These are phyloP conservation scores for Daedaleopsis sinensis DNA, from an alignment of 768 basidiomycete species.

Conservation along the genomic window DNA sequence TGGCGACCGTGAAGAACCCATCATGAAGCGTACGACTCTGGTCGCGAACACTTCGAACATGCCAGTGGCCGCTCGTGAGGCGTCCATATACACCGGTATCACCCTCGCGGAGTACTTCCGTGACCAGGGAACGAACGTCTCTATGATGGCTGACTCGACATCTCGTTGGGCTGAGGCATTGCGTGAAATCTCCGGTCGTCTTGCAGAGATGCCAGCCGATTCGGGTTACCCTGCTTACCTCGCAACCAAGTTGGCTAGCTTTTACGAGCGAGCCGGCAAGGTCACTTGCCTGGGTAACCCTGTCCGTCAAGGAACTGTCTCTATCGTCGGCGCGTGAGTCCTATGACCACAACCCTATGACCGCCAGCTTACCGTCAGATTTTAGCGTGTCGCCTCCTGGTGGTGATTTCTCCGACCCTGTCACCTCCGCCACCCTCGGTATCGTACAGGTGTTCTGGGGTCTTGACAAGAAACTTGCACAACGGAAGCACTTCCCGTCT, in stretches of 20 bases:
- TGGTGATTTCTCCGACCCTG: conserved; percentile 99
- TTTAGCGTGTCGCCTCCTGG: conserved; percentile 94
- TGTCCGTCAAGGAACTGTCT: conserved; percentile 86
- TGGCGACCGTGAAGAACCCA: conserved; percentile 92
- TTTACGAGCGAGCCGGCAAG: conserved; percentile 99
- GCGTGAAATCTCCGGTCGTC: conserved; percentile 97
- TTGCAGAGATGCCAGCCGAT: conserved; percentile 99
- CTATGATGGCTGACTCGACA: conserved; percentile 99
- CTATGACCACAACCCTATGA: neutral
- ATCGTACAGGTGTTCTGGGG: conserved; percentile 99
- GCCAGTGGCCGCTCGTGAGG: conserved; percentile 99
- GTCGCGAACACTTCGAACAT: conserved; percentile 99
- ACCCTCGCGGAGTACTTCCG: conserved; percentile 99
- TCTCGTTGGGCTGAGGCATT: conserved; percentile 99
- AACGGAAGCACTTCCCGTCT: conserved; percentile 99
- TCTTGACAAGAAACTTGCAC: conserved; percentile 98
- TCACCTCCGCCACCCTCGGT: conserved; percentile 95
- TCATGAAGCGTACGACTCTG: conserved; percentile 99
- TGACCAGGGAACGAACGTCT: conserved; percentile 95
- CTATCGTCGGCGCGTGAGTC: conserved; percentile 97
- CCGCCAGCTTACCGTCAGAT: conserved; percentile 5
- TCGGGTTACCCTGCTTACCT: conserved; percentile 99
- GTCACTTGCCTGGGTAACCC: conserved; percentile 92
- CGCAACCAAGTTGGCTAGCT: conserved; percentile 91
- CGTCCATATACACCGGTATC: conserved; percentile 99